phyloP scores from a whole-genome alignment of 2,329 filamentous ascomycete species.

The Apiospora pterosperma region DNA sequence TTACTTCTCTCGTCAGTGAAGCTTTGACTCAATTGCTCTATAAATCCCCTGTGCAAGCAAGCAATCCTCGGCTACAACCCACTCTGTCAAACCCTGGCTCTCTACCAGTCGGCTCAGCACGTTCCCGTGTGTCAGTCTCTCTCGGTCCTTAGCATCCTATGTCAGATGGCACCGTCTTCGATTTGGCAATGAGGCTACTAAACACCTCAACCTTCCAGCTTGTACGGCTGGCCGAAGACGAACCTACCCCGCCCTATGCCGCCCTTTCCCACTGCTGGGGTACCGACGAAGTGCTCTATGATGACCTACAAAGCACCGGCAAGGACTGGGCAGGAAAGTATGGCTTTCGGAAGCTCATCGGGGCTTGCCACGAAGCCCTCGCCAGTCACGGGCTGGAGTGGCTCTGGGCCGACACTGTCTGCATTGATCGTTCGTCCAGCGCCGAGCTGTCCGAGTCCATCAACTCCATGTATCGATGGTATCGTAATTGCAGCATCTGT shows the following conservation, averaged over 20 bases:
- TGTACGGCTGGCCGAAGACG: background rate
- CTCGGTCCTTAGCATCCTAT: too few species aligned
- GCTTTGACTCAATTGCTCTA: too few species aligned
- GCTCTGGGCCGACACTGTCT: background rate
- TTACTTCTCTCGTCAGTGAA: too few species aligned
- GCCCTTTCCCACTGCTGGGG: background rate
- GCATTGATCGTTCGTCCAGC: background rate
- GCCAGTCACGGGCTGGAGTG: background rate
- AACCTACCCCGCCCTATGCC: background rate
- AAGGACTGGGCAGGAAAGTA: background rate
- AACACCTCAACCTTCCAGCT: background rate
- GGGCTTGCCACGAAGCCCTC: background rate
- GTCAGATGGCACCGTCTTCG: too few species aligned
- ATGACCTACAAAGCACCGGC: background rate
- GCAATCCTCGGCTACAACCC: too few species aligned
- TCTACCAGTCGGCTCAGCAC: too few species aligned
- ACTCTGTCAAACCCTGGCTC: too few species aligned
- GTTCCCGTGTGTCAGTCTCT: too few species aligned
- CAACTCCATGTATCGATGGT: background rate
- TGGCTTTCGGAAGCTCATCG: background rate
- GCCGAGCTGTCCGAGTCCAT: background rate
- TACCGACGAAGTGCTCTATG: background rate
- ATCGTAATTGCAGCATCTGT: background rate
- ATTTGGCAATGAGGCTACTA: background rate
- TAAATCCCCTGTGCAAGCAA: too few species aligned